Conservation (phyloP, 129 eudicot genomes). For the Pittosporum tobira region DNA sequence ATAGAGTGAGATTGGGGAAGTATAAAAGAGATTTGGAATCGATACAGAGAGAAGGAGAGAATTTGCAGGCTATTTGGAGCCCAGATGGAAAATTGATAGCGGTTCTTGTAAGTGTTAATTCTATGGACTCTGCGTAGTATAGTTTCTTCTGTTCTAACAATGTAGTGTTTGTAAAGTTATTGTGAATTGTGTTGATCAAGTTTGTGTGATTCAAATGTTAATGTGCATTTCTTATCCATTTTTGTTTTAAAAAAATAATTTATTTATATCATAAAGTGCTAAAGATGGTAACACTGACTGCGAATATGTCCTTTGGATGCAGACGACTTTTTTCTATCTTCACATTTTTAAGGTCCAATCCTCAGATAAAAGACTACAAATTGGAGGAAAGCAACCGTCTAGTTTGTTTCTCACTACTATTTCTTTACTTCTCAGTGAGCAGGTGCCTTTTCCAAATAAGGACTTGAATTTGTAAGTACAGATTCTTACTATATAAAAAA, state of each 20-base stretch:
- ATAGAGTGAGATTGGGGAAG: slow-evolving; percentile 91
- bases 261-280: no score
- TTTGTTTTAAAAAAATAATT: no score
- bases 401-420: slow-evolving; percentile 58
- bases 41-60: slow-evolving; percentile 72
- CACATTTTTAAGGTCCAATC: slow-evolving; percentile 79
- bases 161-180: not conserved
- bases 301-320: slow-evolving; percentile 17
- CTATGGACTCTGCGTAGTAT: not conserved
- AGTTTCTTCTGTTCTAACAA: not conserved
- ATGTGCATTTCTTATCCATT: no score
- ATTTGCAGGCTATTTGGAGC: slow-evolving; percentile 86
- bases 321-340: slow-evolving; percentile 83
- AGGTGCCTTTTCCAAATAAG: slow-evolving; percentile 62
- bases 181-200: not conserved
- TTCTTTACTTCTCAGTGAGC: slow-evolving; percentile 71
- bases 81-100: slow-evolving; percentile 77
- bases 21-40: slow-evolving; percentile 68
- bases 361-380: slow-evolving; percentile 58
- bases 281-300: not conserved
- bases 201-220: not conserved
- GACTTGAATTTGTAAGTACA: slow-evolving; percentile 54
- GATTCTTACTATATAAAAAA: not conserved
- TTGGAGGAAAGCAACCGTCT: slow-evolving; percentile 92
- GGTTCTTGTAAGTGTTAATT: slow-evolving; percentile 61